Evolutionary conservation across 108 stramenopile genomes (phyloP), one percentile per base, ranked within the genome.

Genomic region (Skeletonema costatum): DNA sequence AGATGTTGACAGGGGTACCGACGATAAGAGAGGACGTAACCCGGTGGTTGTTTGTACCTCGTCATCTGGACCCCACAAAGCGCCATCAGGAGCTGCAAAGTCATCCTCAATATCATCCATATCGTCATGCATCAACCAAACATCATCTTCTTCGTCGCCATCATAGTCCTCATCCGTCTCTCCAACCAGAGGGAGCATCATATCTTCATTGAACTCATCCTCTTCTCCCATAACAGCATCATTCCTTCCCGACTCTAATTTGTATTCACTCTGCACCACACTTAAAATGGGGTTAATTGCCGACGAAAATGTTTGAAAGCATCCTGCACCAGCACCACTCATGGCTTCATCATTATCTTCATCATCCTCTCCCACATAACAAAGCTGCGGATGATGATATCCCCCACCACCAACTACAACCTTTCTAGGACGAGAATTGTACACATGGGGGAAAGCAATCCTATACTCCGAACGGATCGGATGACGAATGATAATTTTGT

Each of bases 401-500:
- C 90, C 88, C 25, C 85, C 78, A 32, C 81, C 76, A 14, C 89
- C 84, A 35, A 96, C 77, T 16, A 78, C 73, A 14, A 99, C 96
- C 73, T 94, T 91, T 12, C 99, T 89, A 16, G 99, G 99, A 32
- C 99, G 86, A 44, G 96, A 96, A 79, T 99, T 99, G 96, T 98
- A 99, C 29, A 99, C 86, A 73, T 97, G 91, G 9, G 98, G 98
- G 76, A 98, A 98, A 16, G 98, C 98, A 77, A 99, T 97, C 63
- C 90, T 87, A 81, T 99, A 99, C 82, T 99, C 99, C 17, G 98
- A 97, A 31, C 99, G 91, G 74, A 99, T 98, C 38, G 96, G 98
- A 64, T 92, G 87, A 25, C 98, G 94, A 75, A 99, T 95, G 82
- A 99, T 96, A 80, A 99, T 97, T 80, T 99, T 99, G 85, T 97